phyloP scores from a whole-genome alignment of 2,329 filamentous ascomycete species.

The Orbilia quercus region DNA sequence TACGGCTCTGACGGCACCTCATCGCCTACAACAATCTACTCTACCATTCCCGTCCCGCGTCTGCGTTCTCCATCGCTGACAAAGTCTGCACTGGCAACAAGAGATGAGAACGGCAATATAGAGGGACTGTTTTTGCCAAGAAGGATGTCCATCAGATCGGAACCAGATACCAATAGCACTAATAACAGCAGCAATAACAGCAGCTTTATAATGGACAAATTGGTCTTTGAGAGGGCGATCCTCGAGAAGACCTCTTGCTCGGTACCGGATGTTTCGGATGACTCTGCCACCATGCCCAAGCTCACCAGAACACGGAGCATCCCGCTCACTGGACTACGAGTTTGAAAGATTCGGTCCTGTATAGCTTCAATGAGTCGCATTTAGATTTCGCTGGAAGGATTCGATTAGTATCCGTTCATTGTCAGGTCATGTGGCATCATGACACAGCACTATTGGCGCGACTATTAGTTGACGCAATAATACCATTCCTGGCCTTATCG shows the following conservation, averaged over 20 bases:
- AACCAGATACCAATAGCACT: slow-evolving; percentile 8
- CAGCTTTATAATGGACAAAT: slow-evolving; percentile 35
- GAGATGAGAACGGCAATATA: slow-evolving; percentile 41
- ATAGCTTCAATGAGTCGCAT: background rate
- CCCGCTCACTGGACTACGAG: slow-evolving; percentile 25
- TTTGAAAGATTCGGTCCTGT: background rate
- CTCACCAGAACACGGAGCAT: slow-evolving; percentile 23
- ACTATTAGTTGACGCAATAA: background rate
- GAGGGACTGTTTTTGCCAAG: slow-evolving; percentile 31
- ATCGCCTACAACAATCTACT: slow-evolving; percentile 53
- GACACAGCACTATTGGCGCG: slow-evolving; percentile 1
- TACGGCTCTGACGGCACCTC: slow-evolving; percentile 44
- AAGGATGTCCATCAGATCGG: slow-evolving; percentile 21
- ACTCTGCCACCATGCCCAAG: slow-evolving; percentile 8
- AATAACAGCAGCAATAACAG: slow-evolving; percentile 34
- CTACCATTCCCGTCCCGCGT: slow-evolving; percentile 34
- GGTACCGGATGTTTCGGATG: slow-evolving; percentile 21
- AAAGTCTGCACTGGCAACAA: slow-evolving; percentile 38
- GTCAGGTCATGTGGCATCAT: slow-evolving; percentile 9
- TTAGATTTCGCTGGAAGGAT: background rate
- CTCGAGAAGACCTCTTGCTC: slow-evolving; percentile 10
- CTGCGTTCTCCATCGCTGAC: slow-evolving; percentile 43
- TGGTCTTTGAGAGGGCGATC: slow-evolving; percentile 2
- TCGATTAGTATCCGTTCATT: background rate
- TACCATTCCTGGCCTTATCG: background rate